A percentile compares a stretch with the other conserved stretches of the same genome.
Evolutionary conservation across 306 rosid genomes (phyloP).

Genomic region (Prunus fruticosa): DNA sequence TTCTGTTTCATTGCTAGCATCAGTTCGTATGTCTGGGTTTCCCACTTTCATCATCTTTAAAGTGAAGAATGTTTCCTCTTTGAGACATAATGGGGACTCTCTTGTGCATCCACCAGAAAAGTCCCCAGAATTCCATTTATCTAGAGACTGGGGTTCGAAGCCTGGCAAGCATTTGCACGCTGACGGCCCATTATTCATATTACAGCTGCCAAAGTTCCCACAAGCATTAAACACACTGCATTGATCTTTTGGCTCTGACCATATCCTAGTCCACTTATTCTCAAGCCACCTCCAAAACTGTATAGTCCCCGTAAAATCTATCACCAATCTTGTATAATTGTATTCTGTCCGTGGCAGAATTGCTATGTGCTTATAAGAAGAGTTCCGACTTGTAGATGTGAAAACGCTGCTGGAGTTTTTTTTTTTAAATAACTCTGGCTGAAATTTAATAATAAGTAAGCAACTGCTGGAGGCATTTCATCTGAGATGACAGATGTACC

Average conservation of each 20-base stretch:
- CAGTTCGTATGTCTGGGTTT: rapidly evolving
- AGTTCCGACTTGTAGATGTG: rapidly evolving
- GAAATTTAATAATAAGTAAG: not conserved
- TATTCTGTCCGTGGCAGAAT: not conserved
- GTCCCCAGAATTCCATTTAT: not conserved
- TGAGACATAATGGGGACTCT: not conserved
- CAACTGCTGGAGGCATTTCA: not conserved
- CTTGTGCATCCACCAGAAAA: constrained; percentile 29
- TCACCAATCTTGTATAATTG: constrained; percentile 17
- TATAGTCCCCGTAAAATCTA: not conserved
- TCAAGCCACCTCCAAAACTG: too few species aligned
- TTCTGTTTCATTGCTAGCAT: not conserved
- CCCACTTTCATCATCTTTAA: constrained; percentile 6
- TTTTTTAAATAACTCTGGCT: not conserved
- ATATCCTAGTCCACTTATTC: not conserved
- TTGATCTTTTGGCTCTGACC: constrained; percentile 2
- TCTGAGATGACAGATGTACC: not conserved
- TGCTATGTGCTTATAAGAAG: rapidly evolving
- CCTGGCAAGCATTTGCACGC: constrained; percentile 49
- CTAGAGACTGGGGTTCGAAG: not conserved
- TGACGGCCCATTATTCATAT: not conserved
- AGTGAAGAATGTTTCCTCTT: not conserved
- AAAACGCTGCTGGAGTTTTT: rapidly evolving
- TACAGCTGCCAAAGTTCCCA: constrained; percentile 39
- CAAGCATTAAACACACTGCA: constrained; percentile 30